Base-by-base conservation (phyloP, 2,329 filamentous ascomycete species). In the Neofusicoccum kwambonambiense region DNA sequence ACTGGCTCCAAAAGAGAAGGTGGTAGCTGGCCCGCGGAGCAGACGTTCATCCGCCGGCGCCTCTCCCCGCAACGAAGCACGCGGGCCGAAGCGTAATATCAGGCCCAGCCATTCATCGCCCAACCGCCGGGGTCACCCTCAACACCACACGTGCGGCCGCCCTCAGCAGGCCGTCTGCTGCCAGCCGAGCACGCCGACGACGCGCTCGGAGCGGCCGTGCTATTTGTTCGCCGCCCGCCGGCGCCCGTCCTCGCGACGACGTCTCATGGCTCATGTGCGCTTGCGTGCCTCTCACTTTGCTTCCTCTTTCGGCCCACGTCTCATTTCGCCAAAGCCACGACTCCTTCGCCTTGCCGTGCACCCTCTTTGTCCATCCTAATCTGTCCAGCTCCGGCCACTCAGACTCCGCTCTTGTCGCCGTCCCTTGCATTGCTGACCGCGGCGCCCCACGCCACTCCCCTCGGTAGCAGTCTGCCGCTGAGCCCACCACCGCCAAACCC, bases 11-110 rank as follows among this genome's bases (percentile, higher is more conserved):
- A 62, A 54, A 42, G 17, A 56, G 61, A 64, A 64, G 61, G 61
- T 64, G 61, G 49, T 56, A 64, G 41, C 39, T 31, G 31, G 37
- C 15, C 11, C 0, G 2, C 52, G 52, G 52, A 34, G 11, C 37
- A n/a, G 17, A 19, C 27, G 27, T 27, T 45, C 41, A n/a, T 42
- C 34, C 47, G 22, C 37, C 47, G 37, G 31, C 22, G 22, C 12
- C 39, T 17, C 42, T 47, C 50, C 61, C 61, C 41, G 61, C 61
- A 64, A 39, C 34, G 15, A 47, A 39, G 19, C 61, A 64, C 50
- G 61, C 61, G 61, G 50, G 22, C 49, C 61, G 61, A 64, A 56
- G 49, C 61, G 61, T 45, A 45, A 64, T 64, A 52, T 60, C 9
- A 13, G 5, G 3, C 19, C 27, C 42, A 44, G 41, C 61, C 61